Base-by-base conservation (phyloP, 2,329 filamentous ascomycete genomes). In the Tolypocladium amazonense region DNA sequence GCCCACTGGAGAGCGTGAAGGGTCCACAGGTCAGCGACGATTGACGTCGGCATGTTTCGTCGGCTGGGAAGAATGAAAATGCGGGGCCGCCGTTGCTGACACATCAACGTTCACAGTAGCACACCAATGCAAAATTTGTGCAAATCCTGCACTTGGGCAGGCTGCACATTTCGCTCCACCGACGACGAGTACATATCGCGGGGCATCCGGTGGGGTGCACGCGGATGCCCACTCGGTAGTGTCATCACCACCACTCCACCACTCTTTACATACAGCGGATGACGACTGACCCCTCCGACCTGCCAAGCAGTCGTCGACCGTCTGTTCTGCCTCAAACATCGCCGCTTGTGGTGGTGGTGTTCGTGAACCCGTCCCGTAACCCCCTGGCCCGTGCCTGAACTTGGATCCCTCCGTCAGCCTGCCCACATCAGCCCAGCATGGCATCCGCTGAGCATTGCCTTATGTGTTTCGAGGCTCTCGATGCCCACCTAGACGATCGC, bases 391-490 rank as follows among this genome's bases (percentile, higher is more conserved):
- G 11, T 37, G 58, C 59, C 60, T 61, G 41, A 58, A 59, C 53
- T 20, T 4, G 50, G 27, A 20, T 53, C 50, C 30, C 27, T n/a
- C 27, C 50, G 12, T n/a, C 50, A 3, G 30, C 27, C 50, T 6
- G 30, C 30, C 43, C 33, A 53, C 27, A 57, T 15, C 18, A n/a
- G 60, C 58, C 14, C 15, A 56, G 53, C 65, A 97, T 97, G 93
- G 93, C 94, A 56, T 88, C 88, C 60, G 76, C 84, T 67, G 88
- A 87, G 61, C 93, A 97, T 75, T 97, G 92, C 75, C 86, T 93
- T 69, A 92, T 88, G 75, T 97, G 92, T 79, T 97, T 99, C 79
- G 94, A 99, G 76, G 81, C 81, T 47, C 85, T 99, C 43, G 81
- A 85, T 56, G 88, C 92, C 58, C 83, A 86, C 62, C 89, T 96